Percentiles rank a stretch among this genome's conserved stretches.
Evolutionary conservation across 2,329 filamentous ascomycete genomes (phyloP).

Genomic region (Fonsecaea pugnacius): DNA sequence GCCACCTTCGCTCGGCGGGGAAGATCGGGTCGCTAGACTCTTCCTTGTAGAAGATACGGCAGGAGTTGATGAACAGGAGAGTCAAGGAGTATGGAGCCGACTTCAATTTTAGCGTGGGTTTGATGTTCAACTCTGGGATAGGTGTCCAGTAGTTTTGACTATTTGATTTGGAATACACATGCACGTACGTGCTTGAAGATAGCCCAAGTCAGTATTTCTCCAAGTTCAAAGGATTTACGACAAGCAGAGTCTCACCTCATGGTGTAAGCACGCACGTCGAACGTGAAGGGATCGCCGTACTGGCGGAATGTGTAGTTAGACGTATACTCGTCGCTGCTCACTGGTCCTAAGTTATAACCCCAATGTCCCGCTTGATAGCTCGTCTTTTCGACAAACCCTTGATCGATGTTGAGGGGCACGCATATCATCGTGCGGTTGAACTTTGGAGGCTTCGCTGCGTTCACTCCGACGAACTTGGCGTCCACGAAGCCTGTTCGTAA

Average conservation of each 20-base stretch:
- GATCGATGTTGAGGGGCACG: slow-evolving; percentile 14
- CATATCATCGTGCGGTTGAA: slow-evolving; percentile 18
- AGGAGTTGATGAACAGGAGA: slow-evolving; percentile 17
- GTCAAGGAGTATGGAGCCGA: no score
- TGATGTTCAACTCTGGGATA: not conserved
- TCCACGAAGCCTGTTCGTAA: slow-evolving; percentile 15
- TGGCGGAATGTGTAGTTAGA: slow-evolving; percentile 4
- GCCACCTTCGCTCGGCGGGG: not conserved
- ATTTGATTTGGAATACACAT: no score
- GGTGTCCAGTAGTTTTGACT: slow-evolving; percentile 15
- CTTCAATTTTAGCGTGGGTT: no score
- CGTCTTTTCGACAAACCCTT: not conserved
- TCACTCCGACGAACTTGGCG: slow-evolving; percentile 14
- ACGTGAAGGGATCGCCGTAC: slow-evolving; percentile 13
- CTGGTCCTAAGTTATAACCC: slow-evolving; percentile 12
- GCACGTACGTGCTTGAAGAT: no score
- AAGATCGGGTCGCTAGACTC: slow-evolving; percentile 20
- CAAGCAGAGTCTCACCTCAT: slow-evolving; percentile 15
- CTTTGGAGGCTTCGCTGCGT: slow-evolving; percentile 7
- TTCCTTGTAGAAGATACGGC: slow-evolving; percentile 19
- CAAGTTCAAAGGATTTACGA: not conserved
- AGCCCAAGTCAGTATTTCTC: not conserved
- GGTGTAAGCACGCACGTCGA: slow-evolving; percentile 5
- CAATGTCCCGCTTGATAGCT: no score
- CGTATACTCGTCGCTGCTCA: not conserved